These are phyloP conservation scores for Cerioporus squamosus DNA, from an alignment of 1,284 basidiomycete genomes.

Conservation along the genomic window DNA sequence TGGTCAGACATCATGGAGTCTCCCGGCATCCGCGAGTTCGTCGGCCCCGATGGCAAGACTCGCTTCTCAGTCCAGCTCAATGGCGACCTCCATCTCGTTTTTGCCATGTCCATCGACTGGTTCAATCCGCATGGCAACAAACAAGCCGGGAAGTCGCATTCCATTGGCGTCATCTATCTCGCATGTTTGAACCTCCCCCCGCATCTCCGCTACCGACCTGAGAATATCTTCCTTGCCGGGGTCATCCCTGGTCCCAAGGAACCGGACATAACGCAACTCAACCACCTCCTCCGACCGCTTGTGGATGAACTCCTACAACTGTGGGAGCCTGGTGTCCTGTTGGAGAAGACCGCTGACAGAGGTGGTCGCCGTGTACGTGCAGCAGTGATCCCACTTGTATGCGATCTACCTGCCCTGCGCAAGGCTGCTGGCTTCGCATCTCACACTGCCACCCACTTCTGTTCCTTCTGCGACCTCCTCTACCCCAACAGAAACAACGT, in stretches of 20 bases:
- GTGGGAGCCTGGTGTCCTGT: constrained; percentile 22
- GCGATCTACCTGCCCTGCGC: constrained; percentile 19
- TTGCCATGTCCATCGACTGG: constrained; percentile 32
- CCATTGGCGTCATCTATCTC: constrained; percentile 22
- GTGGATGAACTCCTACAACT: constrained; percentile 22
- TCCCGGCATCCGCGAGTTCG: background rate
- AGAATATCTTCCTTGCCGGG: constrained; percentile 31
- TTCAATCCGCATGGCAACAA: constrained; percentile 36
- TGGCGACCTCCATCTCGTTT: constrained; percentile 22
- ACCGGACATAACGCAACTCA: constrained; percentile 20
- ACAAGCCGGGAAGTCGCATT: constrained; percentile 26
- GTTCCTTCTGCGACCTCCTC: constrained; percentile 20
- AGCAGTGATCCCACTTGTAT: constrained; percentile 22
- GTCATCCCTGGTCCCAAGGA: constrained; percentile 25
- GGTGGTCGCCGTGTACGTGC: constrained; percentile 12
- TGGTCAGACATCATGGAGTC: constrained; percentile 6
- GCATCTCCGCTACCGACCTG: constrained; percentile 24
- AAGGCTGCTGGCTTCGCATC: constrained; percentile 19
- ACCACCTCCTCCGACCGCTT: constrained; percentile 26
- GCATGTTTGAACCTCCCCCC: constrained; percentile 28
- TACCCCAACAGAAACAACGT: constrained; percentile 9
- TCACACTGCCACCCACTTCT: constrained; percentile 19
- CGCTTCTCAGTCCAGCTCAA: constrained; percentile 1
- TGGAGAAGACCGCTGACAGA: constrained; percentile 2
- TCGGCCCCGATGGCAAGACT: constrained; percentile 8